Evolutionary conservation across 2,329 filamentous ascomycete genomes (phyloP).

Genomic region (Claviceps sp.): DNA sequence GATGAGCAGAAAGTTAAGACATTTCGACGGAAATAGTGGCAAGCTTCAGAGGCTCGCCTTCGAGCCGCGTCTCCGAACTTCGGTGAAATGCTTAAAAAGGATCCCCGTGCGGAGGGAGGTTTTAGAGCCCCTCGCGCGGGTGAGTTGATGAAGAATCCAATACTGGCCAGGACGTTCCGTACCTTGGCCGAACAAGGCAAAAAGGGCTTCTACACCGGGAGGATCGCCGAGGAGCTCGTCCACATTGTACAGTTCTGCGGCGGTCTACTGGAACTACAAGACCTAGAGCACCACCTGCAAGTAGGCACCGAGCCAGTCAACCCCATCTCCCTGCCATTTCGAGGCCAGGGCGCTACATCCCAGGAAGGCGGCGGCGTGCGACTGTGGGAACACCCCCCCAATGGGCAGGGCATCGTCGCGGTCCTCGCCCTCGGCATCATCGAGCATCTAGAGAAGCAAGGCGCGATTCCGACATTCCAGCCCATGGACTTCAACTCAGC

Average conservation of each 20-base stretch:
- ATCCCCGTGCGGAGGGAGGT: slow-evolving; percentile 52
- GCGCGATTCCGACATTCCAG: slow-evolving; percentile 59
- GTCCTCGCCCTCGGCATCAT: slow-evolving; percentile 89
- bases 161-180: slow-evolving; percentile 69
- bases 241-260: slow-evolving; percentile 65
- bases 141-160: slow-evolving; percentile 80
- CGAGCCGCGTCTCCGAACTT: slow-evolving; percentile 71
- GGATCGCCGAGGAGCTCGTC: slow-evolving; percentile 68
- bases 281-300: slow-evolving; percentile 62
- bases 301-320: slow-evolving; percentile 63
- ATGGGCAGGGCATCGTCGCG: slow-evolving; percentile 90
- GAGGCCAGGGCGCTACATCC: slow-evolving; percentile 39
- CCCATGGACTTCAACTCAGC: slow-evolving; percentile 67
- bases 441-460: slow-evolving; percentile 65
- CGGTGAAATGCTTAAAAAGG: slow-evolving; percentile 73
- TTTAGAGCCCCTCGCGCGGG: slow-evolving; percentile 63
- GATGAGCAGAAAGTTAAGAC: too few species aligned
- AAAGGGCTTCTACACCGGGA: slow-evolving; percentile 79
- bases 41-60: slow-evolving; percentile 46
- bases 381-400: slow-evolving; percentile 93
- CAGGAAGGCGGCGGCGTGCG: slow-evolving; percentile 51
- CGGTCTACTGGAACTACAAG: slow-evolving; percentile 64
- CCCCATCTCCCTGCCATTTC: slow-evolving; percentile 70
- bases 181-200: slow-evolving; percentile 69
- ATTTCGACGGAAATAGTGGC: slow-evolving; percentile 46